Conservation (phyloP, 257 asterid genomes). For the Perilla frutescens region DNA sequence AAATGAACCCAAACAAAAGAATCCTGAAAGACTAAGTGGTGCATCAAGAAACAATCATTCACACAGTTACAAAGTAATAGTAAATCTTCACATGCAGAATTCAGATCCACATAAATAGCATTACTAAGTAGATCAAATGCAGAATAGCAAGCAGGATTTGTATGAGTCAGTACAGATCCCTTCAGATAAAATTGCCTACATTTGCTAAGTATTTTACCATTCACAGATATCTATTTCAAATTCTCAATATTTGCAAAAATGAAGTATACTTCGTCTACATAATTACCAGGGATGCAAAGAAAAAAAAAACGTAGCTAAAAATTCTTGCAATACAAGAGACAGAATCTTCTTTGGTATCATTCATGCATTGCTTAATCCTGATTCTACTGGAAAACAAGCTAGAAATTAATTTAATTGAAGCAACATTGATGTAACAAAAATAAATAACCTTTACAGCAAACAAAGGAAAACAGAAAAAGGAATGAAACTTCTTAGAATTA, state of each 20-base stretch:
- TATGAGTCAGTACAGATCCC: background rate
- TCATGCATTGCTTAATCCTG: slow-evolving; percentile 16
- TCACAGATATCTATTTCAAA: background rate
- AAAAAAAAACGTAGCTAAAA: background rate
- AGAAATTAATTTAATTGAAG: slow-evolving; percentile 1
- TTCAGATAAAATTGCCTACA: no score
- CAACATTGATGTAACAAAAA: background rate
- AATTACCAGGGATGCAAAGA: background rate
- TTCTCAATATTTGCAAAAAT: background rate
- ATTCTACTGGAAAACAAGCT: slow-evolving; percentile 1
- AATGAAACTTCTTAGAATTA: background rate
- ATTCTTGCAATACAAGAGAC: slow-evolving; percentile 11
- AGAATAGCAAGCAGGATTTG: slow-evolving; percentile 16
- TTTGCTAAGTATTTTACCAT: no score
- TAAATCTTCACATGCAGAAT: background rate
- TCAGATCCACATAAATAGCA: slow-evolving; percentile 12
- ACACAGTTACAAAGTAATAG: slow-evolving; percentile 8
- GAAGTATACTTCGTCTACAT: background rate
- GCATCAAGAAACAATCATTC: slow-evolving; percentile 12
- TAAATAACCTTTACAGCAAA: slow-evolving; percentile 6
- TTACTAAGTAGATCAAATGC: background rate
- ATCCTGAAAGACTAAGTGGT: background rate
- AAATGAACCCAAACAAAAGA: slow-evolving; percentile 9
- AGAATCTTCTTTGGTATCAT: background rate
- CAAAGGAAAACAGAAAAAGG: background rate